These are phyloP conservation scores for Vachellia pachyceras DNA, from an alignment of 306 rosid species.

Conservation along the genomic window DNA sequence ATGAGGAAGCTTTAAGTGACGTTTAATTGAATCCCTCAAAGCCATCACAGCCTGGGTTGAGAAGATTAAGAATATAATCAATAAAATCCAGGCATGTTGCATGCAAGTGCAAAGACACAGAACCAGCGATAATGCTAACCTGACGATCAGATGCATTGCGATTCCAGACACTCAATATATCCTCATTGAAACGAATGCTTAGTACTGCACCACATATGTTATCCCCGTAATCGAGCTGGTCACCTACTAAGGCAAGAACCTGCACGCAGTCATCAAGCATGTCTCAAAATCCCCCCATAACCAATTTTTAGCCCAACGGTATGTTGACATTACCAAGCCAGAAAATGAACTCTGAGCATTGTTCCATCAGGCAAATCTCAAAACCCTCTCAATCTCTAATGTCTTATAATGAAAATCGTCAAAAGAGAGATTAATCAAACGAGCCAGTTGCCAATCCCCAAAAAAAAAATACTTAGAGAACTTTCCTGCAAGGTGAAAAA, in stretches of 20 bases:
- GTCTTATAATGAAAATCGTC: background rate
- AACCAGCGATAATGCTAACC: constrained; percentile 51
- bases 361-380: background rate
- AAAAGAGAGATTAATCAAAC: background rate
- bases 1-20: constrained; percentile 91
- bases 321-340: background rate
- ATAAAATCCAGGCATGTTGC: background rate
- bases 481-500: background rate
- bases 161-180: constrained; percentile 93
- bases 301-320: too few species aligned
- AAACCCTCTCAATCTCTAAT: background rate
- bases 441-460: background rate
- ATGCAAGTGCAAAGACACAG: background rate
- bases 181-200: constrained; percentile 96
- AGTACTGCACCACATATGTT: constrained; percentile 92
- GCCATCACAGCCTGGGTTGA: constrained; percentile 85
- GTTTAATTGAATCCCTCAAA: constrained; percentile 88
- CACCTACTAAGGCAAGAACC: constrained; percentile 96
- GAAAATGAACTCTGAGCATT: background rate
- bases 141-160: constrained; percentile 89
- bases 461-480: background rate
- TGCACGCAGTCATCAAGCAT: constrained; percentile 52
- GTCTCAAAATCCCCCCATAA: constrained; percentile 1
- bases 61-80: constrained; percentile 7
- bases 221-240: constrained; percentile 89